phyloP scores from a whole-genome alignment of 176 grass and related monocot genomes.

The Pontederia paniculata region DNA sequence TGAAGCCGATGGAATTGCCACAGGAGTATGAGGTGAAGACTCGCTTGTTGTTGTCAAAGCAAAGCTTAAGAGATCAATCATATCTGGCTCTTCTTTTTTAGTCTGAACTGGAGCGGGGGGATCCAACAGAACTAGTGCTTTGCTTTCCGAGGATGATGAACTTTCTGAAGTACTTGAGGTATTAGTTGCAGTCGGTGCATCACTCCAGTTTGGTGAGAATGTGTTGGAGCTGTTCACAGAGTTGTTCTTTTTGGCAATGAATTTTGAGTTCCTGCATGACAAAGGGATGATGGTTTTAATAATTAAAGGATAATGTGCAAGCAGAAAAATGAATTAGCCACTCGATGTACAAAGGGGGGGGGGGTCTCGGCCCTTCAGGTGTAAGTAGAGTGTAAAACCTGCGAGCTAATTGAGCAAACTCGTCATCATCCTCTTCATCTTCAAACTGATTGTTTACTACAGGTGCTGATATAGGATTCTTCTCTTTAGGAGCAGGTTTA shows the following conservation, averaged over 20 bases:
- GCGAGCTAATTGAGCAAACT: conserved; percentile 56
- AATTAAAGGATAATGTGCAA: not conserved
- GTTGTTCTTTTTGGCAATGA: not conserved
- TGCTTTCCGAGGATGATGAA: conserved; percentile 35
- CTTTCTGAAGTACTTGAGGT: conserved; percentile 8
- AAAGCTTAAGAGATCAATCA: conserved; percentile 85
- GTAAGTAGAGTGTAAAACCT: conserved; percentile 45
- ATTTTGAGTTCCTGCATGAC: conserved; percentile 26
- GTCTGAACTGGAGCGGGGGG: conserved; percentile 28
- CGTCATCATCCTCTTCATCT: conserved; percentile 44
- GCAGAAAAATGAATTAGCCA: not conserved
- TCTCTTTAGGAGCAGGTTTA: conserved; percentile 14
- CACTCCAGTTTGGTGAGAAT: conserved; percentile 31
- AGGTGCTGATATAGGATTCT: conserved; percentile 16
- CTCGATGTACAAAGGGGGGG: no score
- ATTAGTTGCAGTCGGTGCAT: conserved; percentile 38
- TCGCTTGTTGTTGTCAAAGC: conserved; percentile 37
- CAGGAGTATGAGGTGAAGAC: conserved; percentile 12
- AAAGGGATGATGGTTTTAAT: not conserved
- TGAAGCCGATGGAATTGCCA: conserved; percentile 19
- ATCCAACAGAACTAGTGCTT: conserved; percentile 64
- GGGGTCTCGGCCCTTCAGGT: no score
- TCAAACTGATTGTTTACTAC: conserved; percentile 20
- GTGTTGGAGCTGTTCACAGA: not conserved
- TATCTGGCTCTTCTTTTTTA: conserved; percentile 43